Evolutionary conservation across 768 basidiomycete genomes (phyloP), one percentile per base, ranked within the genome.

Genomic region (Mycena filopes): DNA sequence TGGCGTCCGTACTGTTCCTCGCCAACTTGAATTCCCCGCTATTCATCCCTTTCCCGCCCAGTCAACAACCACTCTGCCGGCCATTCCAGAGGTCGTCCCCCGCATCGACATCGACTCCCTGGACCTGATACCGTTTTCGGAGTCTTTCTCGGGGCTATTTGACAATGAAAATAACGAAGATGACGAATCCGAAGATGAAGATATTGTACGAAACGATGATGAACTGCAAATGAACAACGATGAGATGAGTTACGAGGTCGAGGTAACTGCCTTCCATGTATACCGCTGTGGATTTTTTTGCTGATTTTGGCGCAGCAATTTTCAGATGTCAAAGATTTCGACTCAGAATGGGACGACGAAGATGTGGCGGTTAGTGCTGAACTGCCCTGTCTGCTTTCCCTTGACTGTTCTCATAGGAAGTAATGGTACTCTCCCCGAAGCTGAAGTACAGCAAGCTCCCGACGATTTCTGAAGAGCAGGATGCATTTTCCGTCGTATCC

Each of bases 401-500:
- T 46, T 50, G 33, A 58, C 43, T 45, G 23, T 41, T 16, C 38
- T 11, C 41, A 25, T 61, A 80, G 79, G 79, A 79, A 68, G 67
- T 80, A 23, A 74, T 80, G 75, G 70, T 80, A 11, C 65, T 79
- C 10, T 75, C 76, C 20, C 72, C 75, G 8, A 76, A 76, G 66
- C 60, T 31, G 45, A 50, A 55, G 33, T 46, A 73, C 54, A 70
- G 56, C 54, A 25, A 23, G 21, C 63, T 68, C 51, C 60, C 67
- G 31, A 48, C 54, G 25, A 67, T 68, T 53, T 56, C 59, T 29
- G 63, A 64, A 57, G 63, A 64, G 48, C 59, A 55, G n/a, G 46
- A 65, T 55, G 38, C 47, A 20, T 29, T 56, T 15, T 69, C 63
- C 25, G 21, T 61, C 18, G 54, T 26, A 42, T 61, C 67, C 10